Evolutionary conservation across 768 basidiomycete genomes (phyloP).

Genomic region (Calocybe cyanea): DNA sequence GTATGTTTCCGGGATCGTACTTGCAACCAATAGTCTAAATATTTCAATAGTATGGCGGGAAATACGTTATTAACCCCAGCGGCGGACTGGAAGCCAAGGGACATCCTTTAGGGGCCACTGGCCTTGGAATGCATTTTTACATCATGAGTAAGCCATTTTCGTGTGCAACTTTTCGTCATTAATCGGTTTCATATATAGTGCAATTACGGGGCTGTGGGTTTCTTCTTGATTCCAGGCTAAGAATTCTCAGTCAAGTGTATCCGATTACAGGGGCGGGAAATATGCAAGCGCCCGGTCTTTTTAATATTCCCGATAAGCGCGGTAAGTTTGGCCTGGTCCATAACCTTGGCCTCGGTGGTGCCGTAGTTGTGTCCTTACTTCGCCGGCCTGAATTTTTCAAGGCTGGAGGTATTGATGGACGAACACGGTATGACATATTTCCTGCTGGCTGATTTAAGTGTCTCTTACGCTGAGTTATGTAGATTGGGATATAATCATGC

Average conservation of each 20-base stretch:
- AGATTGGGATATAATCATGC: conserved; percentile 84
- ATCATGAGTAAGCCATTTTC: conserved; percentile 56
- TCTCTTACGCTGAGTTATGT: not conserved
- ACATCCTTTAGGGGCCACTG: conserved; percentile 80
- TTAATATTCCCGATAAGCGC: conserved; percentile 55
- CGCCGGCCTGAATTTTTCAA: conserved; percentile 76
- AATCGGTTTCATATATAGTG: conserved; percentile 37
- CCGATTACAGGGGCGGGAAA: conserved; percentile 70
- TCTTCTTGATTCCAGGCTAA: conserved; percentile 5
- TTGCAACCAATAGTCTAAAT: not conserved
- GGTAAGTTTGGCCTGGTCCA: conserved; percentile 82
- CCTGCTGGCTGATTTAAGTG: not conserved
- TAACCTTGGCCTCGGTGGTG: conserved; percentile 80
- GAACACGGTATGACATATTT: conserved; percentile 43
- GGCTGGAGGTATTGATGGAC: conserved; percentile 62
- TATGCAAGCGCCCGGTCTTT: conserved; percentile 76
- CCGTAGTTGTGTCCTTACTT: conserved; percentile 72
- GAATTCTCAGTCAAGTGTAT: not conserved
- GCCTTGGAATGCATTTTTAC: conserved; percentile 85
- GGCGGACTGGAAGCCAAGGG: conserved; percentile 90
- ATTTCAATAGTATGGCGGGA: conserved; percentile 65
- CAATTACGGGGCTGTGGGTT: conserved; percentile 66
- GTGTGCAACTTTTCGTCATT: conserved; percentile 1
- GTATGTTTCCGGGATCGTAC: conserved; percentile 34
- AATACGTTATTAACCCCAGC: conserved; percentile 80